Evolutionary conservation across 2,329 filamentous ascomycete species (phyloP).

Genomic region (Rutstroemia sp.): DNA sequence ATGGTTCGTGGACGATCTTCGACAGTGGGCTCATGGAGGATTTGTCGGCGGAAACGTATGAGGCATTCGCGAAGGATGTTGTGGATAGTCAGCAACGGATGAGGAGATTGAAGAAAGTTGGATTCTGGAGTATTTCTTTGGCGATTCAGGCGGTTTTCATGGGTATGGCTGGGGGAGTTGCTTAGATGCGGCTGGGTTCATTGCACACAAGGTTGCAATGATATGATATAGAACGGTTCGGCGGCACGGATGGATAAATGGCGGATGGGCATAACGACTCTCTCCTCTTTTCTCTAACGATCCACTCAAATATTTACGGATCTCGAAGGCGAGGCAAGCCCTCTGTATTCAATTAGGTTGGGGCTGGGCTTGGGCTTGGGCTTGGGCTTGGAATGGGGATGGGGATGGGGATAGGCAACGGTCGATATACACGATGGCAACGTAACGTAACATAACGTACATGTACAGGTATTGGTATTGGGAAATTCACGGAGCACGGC

Average conservation of each 20-base stretch:
- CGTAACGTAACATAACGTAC: too few species aligned
- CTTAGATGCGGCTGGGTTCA: constrained; percentile 30
- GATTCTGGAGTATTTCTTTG: constrained; percentile 89
- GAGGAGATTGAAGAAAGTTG: constrained; percentile 87
- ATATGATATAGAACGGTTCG: neutral
- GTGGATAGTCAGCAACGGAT: constrained; percentile 81
- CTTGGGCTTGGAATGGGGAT: too few species aligned
- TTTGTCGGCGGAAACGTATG: constrained; percentile 85
- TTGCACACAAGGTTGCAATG: neutral
- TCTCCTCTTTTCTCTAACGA: neutral
- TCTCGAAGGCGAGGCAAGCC: too few species aligned
- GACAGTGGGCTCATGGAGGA: constrained; percentile 94
- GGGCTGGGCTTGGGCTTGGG: too few species aligned
- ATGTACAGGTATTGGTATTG: too few species aligned
- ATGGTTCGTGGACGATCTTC: constrained; percentile 90
- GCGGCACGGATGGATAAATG: neutral
- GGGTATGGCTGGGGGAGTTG: constrained; percentile 80
- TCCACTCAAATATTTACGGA: too few species aligned
- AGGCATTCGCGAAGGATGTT: constrained; percentile 87
- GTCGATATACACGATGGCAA: too few species aligned
- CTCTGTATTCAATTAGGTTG: too few species aligned
- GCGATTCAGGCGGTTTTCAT: constrained; percentile 91
- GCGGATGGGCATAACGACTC: neutral
- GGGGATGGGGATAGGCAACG: too few species aligned
- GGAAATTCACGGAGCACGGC: too few species aligned